A percentile compares a stretch with the other conserved stretches of the same genome.
Evolutionary conservation across 2,329 filamentous ascomycete genomes (phyloP).

Genomic region (Gliomastix tumulicola): DNA sequence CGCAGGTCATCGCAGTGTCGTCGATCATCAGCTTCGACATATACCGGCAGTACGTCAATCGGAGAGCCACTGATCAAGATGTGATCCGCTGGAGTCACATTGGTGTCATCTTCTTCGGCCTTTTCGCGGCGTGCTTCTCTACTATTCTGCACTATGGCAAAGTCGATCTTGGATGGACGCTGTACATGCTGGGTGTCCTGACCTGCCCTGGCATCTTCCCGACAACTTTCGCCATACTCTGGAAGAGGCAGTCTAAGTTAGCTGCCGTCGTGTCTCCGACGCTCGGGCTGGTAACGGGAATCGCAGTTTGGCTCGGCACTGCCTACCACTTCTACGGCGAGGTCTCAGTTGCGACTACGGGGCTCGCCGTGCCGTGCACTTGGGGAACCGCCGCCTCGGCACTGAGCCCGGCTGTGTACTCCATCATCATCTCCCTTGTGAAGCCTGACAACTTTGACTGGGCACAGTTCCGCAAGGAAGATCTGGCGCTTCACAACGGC

Average conservation of each 20-base stretch:
- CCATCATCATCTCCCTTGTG: conserved; percentile 35
- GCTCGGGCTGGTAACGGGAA: conserved; percentile 40
- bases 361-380: conserved; percentile 39
- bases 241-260: conserved; percentile 38
- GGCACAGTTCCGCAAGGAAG: too few relatives aligned
- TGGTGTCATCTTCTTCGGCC: conserved; percentile 44
- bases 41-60: conserved; percentile 42
- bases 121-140: conserved; percentile 43
- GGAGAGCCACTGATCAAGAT: conserved; percentile 34
- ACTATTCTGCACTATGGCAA: conserved; percentile 49
- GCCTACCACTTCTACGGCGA: conserved; percentile 37
- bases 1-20: conserved; percentile 45
- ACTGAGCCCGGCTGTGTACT: conserved; percentile 32
- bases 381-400: conserved; percentile 45
- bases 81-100: conserved; percentile 45
- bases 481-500: conserved; percentile 30
- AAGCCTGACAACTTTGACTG: conserved; percentile 33
- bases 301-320: conserved; percentile 44
- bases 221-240: conserved; percentile 44
- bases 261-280: conserved; percentile 43
- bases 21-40: conserved; percentile 48
- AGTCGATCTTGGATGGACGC: conserved; percentile 44
- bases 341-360: conserved; percentile 39
- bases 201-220: conserved; percentile 48
- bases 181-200: conserved; percentile 46